These are phyloP conservation scores for Amylocarpus encephaloides DNA, from an alignment of 2,329 filamentous ascomycete genomes.

Conservation along the genomic window DNA sequence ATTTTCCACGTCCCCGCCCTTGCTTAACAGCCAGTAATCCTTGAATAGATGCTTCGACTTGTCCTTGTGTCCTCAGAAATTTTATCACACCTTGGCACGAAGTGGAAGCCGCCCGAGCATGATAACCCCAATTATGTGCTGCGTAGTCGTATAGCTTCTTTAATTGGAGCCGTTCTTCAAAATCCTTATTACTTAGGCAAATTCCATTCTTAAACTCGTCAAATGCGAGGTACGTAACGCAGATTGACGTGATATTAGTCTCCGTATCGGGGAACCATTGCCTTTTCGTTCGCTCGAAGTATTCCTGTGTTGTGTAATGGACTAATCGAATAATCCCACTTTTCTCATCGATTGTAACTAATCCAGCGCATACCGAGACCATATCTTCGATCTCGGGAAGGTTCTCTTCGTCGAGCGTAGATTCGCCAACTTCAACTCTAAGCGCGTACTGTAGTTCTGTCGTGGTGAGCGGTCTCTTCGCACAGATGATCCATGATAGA, in stretches of 20 bases:
- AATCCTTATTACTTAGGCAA: constrained; percentile 20
- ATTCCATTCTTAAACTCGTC: constrained; percentile 19
- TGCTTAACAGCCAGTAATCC: too few species aligned
- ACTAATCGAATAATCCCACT: constrained; percentile 25
- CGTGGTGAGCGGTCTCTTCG: constrained; percentile 31
- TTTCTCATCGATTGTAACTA: constrained; percentile 27
- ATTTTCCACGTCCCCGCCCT: too few species aligned
- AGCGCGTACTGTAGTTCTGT: constrained; percentile 39
- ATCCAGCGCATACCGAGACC: constrained; percentile 23
- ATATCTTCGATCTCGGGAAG: constrained; percentile 25
- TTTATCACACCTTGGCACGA: too few species aligned
- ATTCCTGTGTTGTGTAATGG: constrained; percentile 30
- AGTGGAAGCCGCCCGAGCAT: too few species aligned
- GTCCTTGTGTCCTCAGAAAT: too few species aligned
- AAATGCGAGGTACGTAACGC: constrained; percentile 29
- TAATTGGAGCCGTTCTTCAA: constrained; percentile 18
- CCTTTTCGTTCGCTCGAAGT: constrained; percentile 17
- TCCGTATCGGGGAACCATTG: constrained; percentile 16
- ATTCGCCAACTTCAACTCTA: constrained; percentile 30
- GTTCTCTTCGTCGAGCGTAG: constrained; percentile 33
- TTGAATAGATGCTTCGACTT: too few species aligned
- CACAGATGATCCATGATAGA: constrained; percentile 35
- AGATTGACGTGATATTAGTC: constrained; percentile 17
- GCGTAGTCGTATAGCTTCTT: constrained; percentile 27
- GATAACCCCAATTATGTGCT: too few species aligned